Base-by-base conservation (phyloP, 2,329 filamentous ascomycete genomes). In the Neofusicoccum sp. region DNA sequence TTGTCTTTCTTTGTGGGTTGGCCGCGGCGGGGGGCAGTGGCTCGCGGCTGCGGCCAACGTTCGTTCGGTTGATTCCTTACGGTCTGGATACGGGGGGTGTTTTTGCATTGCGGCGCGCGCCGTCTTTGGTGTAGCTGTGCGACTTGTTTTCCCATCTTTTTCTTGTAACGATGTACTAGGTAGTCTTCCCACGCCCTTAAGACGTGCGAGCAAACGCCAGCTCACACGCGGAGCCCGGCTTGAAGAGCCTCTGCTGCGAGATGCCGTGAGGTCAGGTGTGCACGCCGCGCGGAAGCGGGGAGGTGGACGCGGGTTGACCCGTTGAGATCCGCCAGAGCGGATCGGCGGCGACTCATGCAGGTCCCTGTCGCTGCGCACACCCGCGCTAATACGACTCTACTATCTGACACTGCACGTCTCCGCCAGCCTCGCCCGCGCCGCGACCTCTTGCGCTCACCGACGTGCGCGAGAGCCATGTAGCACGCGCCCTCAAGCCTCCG, bases 281-380 rank as follows among this genome's bases (percentile, higher is more conserved):
- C 12, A 34, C 9, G 8, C 28, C 45, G 30, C 12, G n/a, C 12
- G 44, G 24, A 24, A 48, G 44, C 44, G 5, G 43, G 26, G 26
- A n/a, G 26, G 51, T 56, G 51, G 49, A 56, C 51, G 51, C 51
- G 51, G 51, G 38, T 56, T 33, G 26, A 5, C 34, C 44, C 44
- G 57, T 51, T 11, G 34, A 43, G 43, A 58, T 48, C 56, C 56
- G 56, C 43, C 44, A 44, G 11, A 38, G 31, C 38, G 56, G 57
- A 60, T 60, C 57, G 11, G 57, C 57, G 45, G 57, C 57, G 45
- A 43, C 24, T 51, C 57, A 60, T 60, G 57, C 57, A 60, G 57
- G 57, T 51, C 45, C 45, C 45, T 58, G 54, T 36, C 43, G 33
- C 57, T 31, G 34, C 36, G 57, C 53, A 45, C 40, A 44, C 34